Evolutionary conservation across 1,284 basidiomycete genomes (phyloP).

Genomic region (Neonothopanus nambi): DNA sequence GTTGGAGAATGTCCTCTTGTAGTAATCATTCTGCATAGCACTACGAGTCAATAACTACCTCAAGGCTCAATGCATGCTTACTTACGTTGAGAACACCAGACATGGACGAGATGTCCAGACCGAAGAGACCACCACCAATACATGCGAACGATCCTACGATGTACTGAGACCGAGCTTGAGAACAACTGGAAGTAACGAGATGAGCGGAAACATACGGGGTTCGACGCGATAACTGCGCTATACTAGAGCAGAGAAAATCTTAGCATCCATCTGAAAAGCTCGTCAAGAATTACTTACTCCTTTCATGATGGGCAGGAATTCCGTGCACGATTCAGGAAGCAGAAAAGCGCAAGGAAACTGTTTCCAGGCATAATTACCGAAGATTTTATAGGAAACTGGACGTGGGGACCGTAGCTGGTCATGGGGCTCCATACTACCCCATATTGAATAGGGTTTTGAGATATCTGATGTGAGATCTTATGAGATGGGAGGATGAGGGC

Average conservation of each 20-base stretch:
- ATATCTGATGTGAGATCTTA: no score
- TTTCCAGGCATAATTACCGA: neutral
- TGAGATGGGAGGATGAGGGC: no score
- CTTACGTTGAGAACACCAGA: slow-evolving; percentile 71
- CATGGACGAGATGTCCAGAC: slow-evolving; percentile 81
- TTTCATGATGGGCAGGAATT: slow-evolving; percentile 20
- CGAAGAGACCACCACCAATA: slow-evolving; percentile 78
- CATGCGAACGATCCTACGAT: slow-evolving; percentile 78
- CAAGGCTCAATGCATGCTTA: slow-evolving; percentile 6
- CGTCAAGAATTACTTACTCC: slow-evolving; percentile 18
- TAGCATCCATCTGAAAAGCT: neutral
- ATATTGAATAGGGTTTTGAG: no score
- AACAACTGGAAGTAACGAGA: no score
- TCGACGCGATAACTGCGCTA: slow-evolving; percentile 11
- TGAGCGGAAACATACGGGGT: slow-evolving; percentile 2
- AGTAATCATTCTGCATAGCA: slow-evolving; percentile 52
- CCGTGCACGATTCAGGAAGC: neutral
- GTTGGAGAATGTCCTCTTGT: slow-evolving; percentile 48
- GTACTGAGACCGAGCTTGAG: slow-evolving; percentile 39
- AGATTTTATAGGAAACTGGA: slow-evolving; percentile 1
- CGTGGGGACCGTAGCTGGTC: neutral
- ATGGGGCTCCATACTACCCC: slow-evolving; percentile 7
- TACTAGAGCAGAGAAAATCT: slow-evolving; percentile 4
- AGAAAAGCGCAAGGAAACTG: slow-evolving; percentile 6
- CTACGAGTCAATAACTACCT: neutral